These are phyloP conservation scores for Saccharomycopsis sp. DNA, from an alignment of 805 yeast species.

Conservation along the genomic window DNA sequence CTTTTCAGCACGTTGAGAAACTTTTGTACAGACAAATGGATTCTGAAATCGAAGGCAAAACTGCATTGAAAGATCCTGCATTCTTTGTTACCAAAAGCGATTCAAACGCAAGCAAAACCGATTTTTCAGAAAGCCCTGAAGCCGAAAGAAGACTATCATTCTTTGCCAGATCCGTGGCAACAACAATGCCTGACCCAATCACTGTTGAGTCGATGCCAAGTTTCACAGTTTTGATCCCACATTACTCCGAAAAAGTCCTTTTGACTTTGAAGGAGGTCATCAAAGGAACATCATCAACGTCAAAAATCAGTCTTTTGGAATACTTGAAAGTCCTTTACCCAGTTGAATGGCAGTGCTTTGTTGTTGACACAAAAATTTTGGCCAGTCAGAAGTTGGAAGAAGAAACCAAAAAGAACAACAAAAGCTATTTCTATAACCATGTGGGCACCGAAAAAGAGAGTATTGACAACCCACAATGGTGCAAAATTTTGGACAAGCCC, in stretches of 20 bases:
- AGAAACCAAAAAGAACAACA: constrained; percentile 35
- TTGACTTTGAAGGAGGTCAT: constrained; percentile 88
- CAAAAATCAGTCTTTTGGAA: constrained; percentile 88
- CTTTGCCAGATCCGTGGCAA: constrained; percentile 97
- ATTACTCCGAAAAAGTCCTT: constrained; percentile 88
- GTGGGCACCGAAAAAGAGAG: constrained; percentile 38
- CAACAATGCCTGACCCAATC: constrained; percentile 96
- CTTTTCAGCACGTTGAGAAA: constrained; percentile 61
- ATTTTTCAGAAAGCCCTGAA: constrained; percentile 92
- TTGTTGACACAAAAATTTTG: constrained; percentile 87
- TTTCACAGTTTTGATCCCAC: constrained; percentile 92
- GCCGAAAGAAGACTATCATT: constrained; percentile 99
- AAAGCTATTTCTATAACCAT: constrained; percentile 9
- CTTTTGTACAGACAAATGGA: constrained; percentile 45
- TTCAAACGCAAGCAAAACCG: constrained; percentile 73
- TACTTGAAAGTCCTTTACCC: constrained; percentile 93
- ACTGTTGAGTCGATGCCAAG: constrained; percentile 99
- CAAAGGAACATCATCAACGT: constrained; percentile 91
- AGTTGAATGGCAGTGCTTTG: constrained; percentile 96
- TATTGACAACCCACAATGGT: constrained; percentile 10
- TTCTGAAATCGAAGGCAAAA: constrained; percentile 74
- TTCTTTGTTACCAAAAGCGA: constrained; percentile 98
- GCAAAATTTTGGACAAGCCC: constrained; percentile 51
- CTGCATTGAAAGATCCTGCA: constrained; percentile 95
- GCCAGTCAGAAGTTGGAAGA: constrained; percentile 80